A percentile compares a stretch with the other conserved stretches of the same genome.
Evolutionary conservation across 768 basidiomycete genomes (phyloP).

Genomic region (Panus rudis): DNA sequence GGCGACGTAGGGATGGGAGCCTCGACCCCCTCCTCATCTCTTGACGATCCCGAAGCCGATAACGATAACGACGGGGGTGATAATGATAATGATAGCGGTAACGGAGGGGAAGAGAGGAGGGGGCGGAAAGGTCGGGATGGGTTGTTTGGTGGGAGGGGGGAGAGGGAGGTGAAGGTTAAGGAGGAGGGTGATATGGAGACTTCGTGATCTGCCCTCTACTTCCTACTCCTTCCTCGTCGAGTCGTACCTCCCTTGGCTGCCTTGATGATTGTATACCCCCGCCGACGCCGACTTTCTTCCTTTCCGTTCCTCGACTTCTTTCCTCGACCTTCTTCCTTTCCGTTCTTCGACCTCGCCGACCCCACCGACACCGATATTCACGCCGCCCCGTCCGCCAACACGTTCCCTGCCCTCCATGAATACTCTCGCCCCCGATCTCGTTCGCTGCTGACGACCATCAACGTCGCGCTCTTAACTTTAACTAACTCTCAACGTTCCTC

Average conservation of each 20-base stretch:
- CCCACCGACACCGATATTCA: neutral
- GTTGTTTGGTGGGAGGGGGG: constrained; percentile 15
- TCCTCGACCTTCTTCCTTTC: neutral
- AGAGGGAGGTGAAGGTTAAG: constrained; percentile 18
- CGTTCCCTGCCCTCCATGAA: too few relatives aligned
- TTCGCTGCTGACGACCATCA: too few relatives aligned
- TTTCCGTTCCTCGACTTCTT: neutral
- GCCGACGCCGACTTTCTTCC: neutral
- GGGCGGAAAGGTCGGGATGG: constrained; percentile 21
- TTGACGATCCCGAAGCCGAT: too few relatives aligned
- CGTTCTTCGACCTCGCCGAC: neutral
- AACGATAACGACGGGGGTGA: too few relatives aligned
- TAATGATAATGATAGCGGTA: constrained; percentile 2
- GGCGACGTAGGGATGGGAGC: too few relatives aligned
- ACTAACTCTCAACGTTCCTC: too few relatives aligned
- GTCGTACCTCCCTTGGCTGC: neutral
- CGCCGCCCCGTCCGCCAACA: too few relatives aligned
- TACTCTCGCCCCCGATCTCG: too few relatives aligned
- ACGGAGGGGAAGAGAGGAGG: constrained; percentile 14
- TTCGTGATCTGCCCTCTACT: constrained; percentile 7
- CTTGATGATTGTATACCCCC: neutral
- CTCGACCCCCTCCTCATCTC: too few relatives aligned
- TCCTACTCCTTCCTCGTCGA: neutral
- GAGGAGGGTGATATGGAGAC: constrained; percentile 22
- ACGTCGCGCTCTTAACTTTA: too few relatives aligned